Evolutionary conservation across 2,329 filamentous ascomycete genomes (phyloP), one percentile per base, ranked within the genome.

Genomic region (Penicillium palitans): DNA sequence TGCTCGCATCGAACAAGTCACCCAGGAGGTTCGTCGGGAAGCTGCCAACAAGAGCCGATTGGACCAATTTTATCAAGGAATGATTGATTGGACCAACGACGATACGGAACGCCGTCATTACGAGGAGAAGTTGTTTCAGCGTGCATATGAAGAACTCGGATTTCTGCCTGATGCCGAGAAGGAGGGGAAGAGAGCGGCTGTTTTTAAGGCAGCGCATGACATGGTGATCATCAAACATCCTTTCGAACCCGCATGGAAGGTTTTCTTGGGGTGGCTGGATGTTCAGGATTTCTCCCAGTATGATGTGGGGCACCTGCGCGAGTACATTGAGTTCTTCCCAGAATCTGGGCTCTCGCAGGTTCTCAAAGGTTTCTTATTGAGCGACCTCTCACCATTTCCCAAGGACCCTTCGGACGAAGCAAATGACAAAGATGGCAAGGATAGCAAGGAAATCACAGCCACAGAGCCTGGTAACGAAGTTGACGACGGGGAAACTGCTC

Each of bases 221-320:
- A 96, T 99, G 90, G 93, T 99, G 60, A 90, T 96, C 59, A 95
- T 99, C 72, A 93, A 93, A 67, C 92, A 98, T 67, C 90, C 91
- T 0, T 96, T 89, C 76, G 86, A 88, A 62, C 81, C 96, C 17
- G 95, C 95, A 0, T 99, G 96, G 96, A 89, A 91, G 67, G 88
- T 97, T 60, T 84, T 90, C 31, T 81, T 99, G 58, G 91, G 98
- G 70, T 98, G 93, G 90, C 85, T 90, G 65, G 93, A 97, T 73
- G 79, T 86, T 42, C 87, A 90, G 66, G 84, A 85, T 47, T 83
- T 95, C 48, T 79, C 83, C n/a, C 85, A 91, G 27, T 89, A 91
- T 80, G 93, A 98, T 70, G 83, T 86, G 44, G 85, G 84, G 44
- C 80, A 93, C n/a, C 78, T 99, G 25, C 83, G 88, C 55, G 87